A percentile compares a stretch with the other conserved stretches of the same genome.
phyloP scores from a whole-genome alignment of 2,329 filamentous ascomycete genomes.

The Aspergillus pseudoterreus region DNA sequence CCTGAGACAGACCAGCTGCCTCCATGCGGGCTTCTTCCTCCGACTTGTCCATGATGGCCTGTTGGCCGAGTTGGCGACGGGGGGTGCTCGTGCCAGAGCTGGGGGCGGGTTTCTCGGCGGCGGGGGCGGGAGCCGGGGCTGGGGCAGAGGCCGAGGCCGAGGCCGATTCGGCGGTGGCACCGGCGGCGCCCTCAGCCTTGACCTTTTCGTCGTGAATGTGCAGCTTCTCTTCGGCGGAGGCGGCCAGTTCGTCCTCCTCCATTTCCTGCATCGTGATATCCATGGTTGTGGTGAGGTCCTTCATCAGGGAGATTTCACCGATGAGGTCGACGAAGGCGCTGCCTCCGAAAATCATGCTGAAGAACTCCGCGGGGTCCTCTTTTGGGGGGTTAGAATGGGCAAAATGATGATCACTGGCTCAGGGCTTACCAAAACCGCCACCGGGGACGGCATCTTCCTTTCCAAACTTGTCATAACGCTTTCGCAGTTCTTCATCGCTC shows the following conservation, averaged over 20 bases:
- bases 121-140: slow-evolving; percentile 14
- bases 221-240: slow-evolving; percentile 48
- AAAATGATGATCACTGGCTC: not conserved
- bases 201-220: slow-evolving; percentile 45
- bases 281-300: slow-evolving; percentile 96
- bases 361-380: slow-evolving; percentile 94
- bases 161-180: slow-evolving; percentile 28
- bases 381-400: slow-evolving; percentile 9
- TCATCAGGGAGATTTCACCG: slow-evolving; percentile 97
- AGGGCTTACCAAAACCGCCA: slow-evolving; percentile 71
- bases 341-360: slow-evolving; percentile 95
- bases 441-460: slow-evolving; percentile 90
- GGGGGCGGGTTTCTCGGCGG: slow-evolving; percentile 22
- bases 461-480: slow-evolving; percentile 93
- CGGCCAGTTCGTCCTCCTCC: slow-evolving; percentile 64
- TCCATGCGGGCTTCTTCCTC: slow-evolving; percentile 70
- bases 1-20: slow-evolving; percentile 62
- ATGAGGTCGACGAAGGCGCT: slow-evolving; percentile 96
- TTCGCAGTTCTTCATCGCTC: slow-evolving; percentile 79
- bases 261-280: slow-evolving; percentile 86
- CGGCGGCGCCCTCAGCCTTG: slow-evolving; percentile 31
- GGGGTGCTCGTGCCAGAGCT: slow-evolving; percentile 46
- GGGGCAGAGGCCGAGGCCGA: slow-evolving; percentile 18
- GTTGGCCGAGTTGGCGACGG: slow-evolving; percentile 64
- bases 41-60: slow-evolving; percentile 82